Evolutionary conservation across 306 rosid genomes (phyloP), one percentile per base, ranked within the genome.

Genomic region (Vachellia collinsii): DNA sequence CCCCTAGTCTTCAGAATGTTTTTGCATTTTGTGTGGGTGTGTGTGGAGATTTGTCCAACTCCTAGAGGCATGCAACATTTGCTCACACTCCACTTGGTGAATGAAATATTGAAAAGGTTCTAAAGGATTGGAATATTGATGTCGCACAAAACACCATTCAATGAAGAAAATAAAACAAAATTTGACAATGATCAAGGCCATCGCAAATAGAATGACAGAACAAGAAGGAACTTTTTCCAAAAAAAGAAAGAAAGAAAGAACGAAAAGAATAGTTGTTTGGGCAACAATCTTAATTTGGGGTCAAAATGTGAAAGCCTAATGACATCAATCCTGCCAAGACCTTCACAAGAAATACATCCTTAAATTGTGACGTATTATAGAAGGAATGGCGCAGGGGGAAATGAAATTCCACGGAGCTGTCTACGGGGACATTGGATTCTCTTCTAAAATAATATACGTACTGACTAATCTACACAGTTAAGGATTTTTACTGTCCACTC

Each of bases 301-400:
- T 64, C 44, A 63, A 76, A 76, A 41, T 41, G 17, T 38, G 39
- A 80, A 64, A 8, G 72, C 19, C 34, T 13, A 11, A 66, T 38
- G 29, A 71, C 8, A 3, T 53, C 25, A 70, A 54, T 46, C 43
- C 42, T 66, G 74, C 12, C 23, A 68, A 80, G 73, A 72, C 62
- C 63, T 66, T 72, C 39, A 29, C 70, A 43, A 23, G 64, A 42
- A 69, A 74, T 65, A 59, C 78, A 36, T 67, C 71, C 61, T 66
- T 47, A 68, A 48, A 72, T 6, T 22, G 48, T 46, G 48, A 59
- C 53, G 83, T 81, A 77, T 56, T 77, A 67, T 48, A 17, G 39
- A 85, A 78, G 72, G 71, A 77, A 81, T 63, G 58, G 37, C n/a
- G 25, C 47, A 81, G 16, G 37, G 53, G 48, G 67, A 81, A 80